Conservation (phyloP, 2,329 filamentous ascomycete genomes). For the Aspergillus fumigatus region DNA sequence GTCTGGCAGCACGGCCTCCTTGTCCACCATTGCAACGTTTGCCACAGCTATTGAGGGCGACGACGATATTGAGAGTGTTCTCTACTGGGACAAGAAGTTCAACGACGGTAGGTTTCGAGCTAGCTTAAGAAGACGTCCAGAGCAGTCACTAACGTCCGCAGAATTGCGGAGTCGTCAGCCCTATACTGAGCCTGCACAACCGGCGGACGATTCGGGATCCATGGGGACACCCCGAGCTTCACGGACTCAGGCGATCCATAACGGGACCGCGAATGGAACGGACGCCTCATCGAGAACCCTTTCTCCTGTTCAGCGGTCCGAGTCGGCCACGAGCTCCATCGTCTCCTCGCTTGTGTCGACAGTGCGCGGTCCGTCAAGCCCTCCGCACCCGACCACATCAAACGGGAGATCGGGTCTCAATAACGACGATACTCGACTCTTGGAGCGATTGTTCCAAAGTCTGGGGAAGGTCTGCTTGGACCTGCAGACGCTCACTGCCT, state of each 20-base stretch:
- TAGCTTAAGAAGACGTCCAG: neutral
- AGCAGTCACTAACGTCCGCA: constrained; percentile 1
- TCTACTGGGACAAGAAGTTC: constrained; percentile 37
- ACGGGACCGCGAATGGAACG: neutral
- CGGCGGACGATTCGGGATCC: constrained; percentile 3
- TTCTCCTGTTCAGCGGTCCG: constrained; percentile 27
- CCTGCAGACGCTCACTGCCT: constrained; percentile 46
- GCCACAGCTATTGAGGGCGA: constrained; percentile 58
- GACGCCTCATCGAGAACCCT: constrained; percentile 6
- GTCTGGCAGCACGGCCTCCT: constrained; percentile 54
- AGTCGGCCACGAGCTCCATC: constrained; percentile 25
- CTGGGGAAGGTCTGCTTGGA: constrained; percentile 47
- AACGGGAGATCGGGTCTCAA: constrained; percentile 34
- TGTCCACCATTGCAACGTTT: constrained; percentile 59
- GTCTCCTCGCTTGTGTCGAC: constrained; percentile 36
- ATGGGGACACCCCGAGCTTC: constrained; percentile 22
- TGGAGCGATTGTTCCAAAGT: constrained; percentile 51
- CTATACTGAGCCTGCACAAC: constrained; percentile 9
- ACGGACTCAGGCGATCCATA: constrained; percentile 9
- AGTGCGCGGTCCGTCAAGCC: constrained; percentile 31
- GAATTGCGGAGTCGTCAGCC: constrained; percentile 24
- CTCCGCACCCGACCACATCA: constrained; percentile 17
- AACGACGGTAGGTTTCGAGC: constrained; percentile 25
- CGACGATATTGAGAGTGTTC: constrained; percentile 39
- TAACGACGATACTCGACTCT: constrained; percentile 53